Evolutionary conservation across 2,329 filamentous ascomycete genomes (phyloP).

Genomic region (Ramularia endophylla): DNA sequence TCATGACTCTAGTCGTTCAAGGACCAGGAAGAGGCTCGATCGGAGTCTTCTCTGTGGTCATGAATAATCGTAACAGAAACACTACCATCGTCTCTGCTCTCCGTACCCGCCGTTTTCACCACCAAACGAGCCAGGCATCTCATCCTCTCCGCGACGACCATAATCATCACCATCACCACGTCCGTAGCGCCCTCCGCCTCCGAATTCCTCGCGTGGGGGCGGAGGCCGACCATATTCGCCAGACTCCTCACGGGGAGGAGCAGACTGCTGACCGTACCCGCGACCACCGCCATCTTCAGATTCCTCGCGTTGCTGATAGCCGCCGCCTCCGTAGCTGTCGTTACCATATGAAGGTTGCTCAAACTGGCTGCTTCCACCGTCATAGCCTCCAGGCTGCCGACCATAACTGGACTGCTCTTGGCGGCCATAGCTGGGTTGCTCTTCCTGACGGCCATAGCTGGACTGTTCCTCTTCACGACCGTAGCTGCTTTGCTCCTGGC

Average conservation of each 20-base stretch:
- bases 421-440: constrained; percentile 5
- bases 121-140: constrained; percentile 9
- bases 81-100: constrained; percentile 6
- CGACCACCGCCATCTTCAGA: constrained; percentile 14
- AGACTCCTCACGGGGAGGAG: constrained; percentile 5
- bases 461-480: constrained; percentile 6
- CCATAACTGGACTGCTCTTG: constrained; percentile 10
- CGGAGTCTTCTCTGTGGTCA: too few relatives aligned
- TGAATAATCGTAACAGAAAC: too few relatives aligned
- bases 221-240: constrained; percentile 6
- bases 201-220: constrained; percentile 7
- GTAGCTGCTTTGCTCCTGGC: constrained; percentile 17
- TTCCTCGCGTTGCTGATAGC: constrained; percentile 9
- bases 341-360: constrained; percentile 1
- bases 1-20: too few relatives aligned
- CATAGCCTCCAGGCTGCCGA: constrained; percentile 16
- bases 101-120: constrained; percentile 7
- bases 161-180: constrained; percentile 11
- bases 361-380: constrained; percentile 9
- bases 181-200: constrained; percentile 8
- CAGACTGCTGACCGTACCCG: constrained; percentile 8
- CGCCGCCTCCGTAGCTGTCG: constrained; percentile 12
- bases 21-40: too few relatives aligned
- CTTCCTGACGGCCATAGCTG: constrained; percentile 6
- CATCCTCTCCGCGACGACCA: constrained; percentile 10